phyloP scores from a whole-genome alignment of 129 eudicot species.

The Rutidosis leptorrhynchoides region DNA sequence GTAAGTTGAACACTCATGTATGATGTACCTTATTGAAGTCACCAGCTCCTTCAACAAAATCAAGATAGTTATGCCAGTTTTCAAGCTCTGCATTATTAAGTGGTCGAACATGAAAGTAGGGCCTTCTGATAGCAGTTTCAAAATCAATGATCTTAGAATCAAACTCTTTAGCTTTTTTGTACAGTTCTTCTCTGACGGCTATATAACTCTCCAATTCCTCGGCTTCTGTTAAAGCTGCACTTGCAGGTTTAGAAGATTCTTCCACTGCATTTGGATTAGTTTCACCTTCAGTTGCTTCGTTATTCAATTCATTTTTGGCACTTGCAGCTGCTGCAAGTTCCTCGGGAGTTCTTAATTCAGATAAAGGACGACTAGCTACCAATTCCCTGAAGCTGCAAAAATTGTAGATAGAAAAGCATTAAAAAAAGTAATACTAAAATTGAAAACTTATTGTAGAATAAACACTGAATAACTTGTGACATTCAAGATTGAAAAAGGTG shows the following conservation, averaged over 20 bases:
- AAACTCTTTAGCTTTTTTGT: constrained; percentile 88
- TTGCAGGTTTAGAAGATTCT: constrained; percentile 53
- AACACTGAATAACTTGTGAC: no score
- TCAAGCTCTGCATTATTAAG: constrained; percentile 88
- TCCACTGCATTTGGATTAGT: constrained; percentile 55
- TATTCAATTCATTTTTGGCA: constrained; percentile 40
- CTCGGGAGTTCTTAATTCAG: constrained; percentile 80
- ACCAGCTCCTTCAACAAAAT: constrained; percentile 80
- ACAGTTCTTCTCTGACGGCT: constrained; percentile 86
- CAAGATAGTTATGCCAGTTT: constrained; percentile 96
- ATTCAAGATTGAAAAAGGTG: no score
- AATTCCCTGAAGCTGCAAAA: constrained; percentile 83
- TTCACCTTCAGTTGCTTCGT: constrained; percentile 68
- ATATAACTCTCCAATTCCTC: constrained; percentile 97
- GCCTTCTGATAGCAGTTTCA: constrained; percentile 95
- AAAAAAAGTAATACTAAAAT: not conserved
- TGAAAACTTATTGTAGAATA: no score
- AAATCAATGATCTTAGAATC: constrained; percentile 93
- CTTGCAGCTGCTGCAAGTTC: constrained; percentile 63
- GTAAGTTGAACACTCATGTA: constrained; percentile 24
- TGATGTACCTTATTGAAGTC: constrained; percentile 92
- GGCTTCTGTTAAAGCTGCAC: constrained; percentile 77
- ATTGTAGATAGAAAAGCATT: not conserved
- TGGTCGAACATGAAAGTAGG: constrained; percentile 96
- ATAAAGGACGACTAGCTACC: constrained; percentile 86